Evolutionary conservation across 2,329 filamentous ascomycete genomes (phyloP).

Genomic region (Emergomyces africanus): DNA sequence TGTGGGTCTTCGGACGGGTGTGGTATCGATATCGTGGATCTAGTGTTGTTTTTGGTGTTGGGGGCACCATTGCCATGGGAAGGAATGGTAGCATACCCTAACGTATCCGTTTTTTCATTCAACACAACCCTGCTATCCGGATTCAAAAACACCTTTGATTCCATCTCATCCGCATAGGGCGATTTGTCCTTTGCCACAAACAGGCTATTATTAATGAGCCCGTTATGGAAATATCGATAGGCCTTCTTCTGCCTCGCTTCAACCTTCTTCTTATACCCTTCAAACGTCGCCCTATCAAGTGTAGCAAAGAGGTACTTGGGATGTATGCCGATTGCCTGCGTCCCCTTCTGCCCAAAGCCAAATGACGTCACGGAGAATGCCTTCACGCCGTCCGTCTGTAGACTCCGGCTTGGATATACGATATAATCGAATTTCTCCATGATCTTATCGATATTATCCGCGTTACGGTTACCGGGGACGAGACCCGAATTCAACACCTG

Average conservation of each 20-base stretch:
- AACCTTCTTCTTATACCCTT: conserved; percentile 75
- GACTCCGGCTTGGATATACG: conserved; percentile 85
- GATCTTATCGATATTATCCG: conserved; percentile 88
- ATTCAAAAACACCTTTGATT: conserved; percentile 83
- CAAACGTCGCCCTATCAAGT: conserved; percentile 76
- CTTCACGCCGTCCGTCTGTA: conserved; percentile 97
- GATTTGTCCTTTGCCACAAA: conserved; percentile 91
- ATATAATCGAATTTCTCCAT: conserved; percentile 99
- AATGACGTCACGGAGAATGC: conserved; percentile 98
- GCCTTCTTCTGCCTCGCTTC: conserved; percentile 94
- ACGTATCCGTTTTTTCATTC: conserved; percentile 75
- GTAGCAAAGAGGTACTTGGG: conserved; percentile 90
- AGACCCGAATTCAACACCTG: conserved; percentile 90
- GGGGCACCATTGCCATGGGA: not conserved
- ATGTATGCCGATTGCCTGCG: conserved; percentile 93
- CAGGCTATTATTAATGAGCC: conserved; percentile 92
- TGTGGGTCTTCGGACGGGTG: conserved; percentile 31
- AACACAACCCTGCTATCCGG: conserved; percentile 72
- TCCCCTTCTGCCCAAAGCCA: conserved; percentile 97
- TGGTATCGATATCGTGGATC: not conserved
- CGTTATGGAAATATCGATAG: conserved; percentile 97
- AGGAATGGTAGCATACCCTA: conserved; percentile 49
- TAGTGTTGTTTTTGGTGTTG: not conserved
- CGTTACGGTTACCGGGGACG: conserved; percentile 94
- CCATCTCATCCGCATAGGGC: conserved; percentile 80